phyloP scores from a whole-genome alignment of 306 rosid species.

The Pueraria montana region DNA sequence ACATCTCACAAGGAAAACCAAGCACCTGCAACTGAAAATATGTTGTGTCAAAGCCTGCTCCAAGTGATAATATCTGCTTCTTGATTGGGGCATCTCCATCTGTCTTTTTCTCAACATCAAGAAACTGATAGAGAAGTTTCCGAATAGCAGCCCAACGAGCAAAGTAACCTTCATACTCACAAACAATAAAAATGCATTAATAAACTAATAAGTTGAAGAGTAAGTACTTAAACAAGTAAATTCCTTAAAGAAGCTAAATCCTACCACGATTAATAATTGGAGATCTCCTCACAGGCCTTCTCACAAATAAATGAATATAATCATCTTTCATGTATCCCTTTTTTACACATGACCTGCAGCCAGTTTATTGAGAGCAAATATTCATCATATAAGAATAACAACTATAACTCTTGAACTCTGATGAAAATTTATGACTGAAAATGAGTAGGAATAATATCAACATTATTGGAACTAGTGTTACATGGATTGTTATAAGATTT shows the following conservation, averaged over 20 bases:
- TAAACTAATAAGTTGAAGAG: slow-evolving; percentile 27
- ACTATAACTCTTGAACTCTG: slow-evolving; percentile 23
- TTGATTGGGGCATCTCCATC: slow-evolving; percentile 44
- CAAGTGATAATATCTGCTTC: slow-evolving; percentile 74
- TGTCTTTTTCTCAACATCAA: slow-evolving; percentile 59
- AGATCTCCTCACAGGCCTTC: slow-evolving; percentile 91
- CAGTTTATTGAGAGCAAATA: slow-evolving; percentile 40
- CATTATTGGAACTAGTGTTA: neutral
- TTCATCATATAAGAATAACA: slow-evolving; percentile 38
- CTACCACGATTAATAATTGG: slow-evolving; percentile 97
- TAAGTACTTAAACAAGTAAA: slow-evolving; percentile 1
- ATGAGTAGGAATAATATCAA: neutral
- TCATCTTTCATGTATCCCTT: slow-evolving; percentile 98
- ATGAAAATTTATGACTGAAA: neutral
- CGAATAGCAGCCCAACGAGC: slow-evolving; percentile 97
- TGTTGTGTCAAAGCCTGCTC: slow-evolving; percentile 98
- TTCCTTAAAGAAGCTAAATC: slow-evolving; percentile 14
- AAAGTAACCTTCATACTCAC: slow-evolving; percentile 73
- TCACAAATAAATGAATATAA: slow-evolving; percentile 82
- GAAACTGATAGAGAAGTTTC: slow-evolving; percentile 87
- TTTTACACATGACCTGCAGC: slow-evolving; percentile 86
- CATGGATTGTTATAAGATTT: neutral
- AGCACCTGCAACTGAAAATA: slow-evolving; percentile 95
- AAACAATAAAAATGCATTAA: slow-evolving; percentile 36
- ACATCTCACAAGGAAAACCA: slow-evolving; percentile 49